Conservation (phyloP, 768 basidiomycete species). For the Termitomyces sp. region DNA sequence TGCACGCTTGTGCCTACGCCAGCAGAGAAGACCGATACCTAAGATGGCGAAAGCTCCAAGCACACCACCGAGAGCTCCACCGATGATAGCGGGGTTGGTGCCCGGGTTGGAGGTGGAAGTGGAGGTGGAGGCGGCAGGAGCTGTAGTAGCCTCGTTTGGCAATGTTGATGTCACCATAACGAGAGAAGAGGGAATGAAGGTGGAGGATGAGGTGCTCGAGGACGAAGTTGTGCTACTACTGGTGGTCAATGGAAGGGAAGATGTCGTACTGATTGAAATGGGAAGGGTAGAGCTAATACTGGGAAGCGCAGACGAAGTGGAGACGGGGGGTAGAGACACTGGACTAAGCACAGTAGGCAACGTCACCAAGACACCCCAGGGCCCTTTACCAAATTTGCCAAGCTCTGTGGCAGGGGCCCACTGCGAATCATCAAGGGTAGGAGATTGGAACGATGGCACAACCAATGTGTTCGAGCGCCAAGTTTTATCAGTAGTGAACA, state of each 20-base stretch:
- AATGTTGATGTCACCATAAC: constrained; percentile 8
- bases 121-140: constrained; percentile 2
- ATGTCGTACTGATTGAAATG: neutral
- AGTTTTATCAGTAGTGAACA: constrained; percentile 5
- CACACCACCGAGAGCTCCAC: constrained; percentile 14
- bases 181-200: neutral
- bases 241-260: neutral
- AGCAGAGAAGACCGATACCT: constrained; percentile 5
- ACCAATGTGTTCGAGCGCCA: constrained; percentile 7
- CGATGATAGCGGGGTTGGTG: constrained; percentile 8
- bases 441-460: constrained; percentile 11
- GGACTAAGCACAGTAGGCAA: constrained; percentile 8
- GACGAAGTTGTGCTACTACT: neutral
- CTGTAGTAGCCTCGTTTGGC: constrained; percentile 2
- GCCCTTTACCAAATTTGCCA: constrained; percentile 10
- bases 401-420: constrained; percentile 10
- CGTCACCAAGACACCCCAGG: constrained; percentile 7
- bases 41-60: constrained; percentile 10
- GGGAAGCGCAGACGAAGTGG: constrained; percentile 2
- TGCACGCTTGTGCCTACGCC: constrained; percentile 8
- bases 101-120: neutral
- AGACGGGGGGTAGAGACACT: constrained; percentile 6
- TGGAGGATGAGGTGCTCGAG: neutral
- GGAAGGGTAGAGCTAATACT: constrained; percentile 2
- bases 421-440: constrained; percentile 11